Evolutionary conservation across 2,329 filamentous ascomycete genomes (phyloP), one percentile per base, ranked within the genome.

Genomic region (Chaetothyriales sp.): DNA sequence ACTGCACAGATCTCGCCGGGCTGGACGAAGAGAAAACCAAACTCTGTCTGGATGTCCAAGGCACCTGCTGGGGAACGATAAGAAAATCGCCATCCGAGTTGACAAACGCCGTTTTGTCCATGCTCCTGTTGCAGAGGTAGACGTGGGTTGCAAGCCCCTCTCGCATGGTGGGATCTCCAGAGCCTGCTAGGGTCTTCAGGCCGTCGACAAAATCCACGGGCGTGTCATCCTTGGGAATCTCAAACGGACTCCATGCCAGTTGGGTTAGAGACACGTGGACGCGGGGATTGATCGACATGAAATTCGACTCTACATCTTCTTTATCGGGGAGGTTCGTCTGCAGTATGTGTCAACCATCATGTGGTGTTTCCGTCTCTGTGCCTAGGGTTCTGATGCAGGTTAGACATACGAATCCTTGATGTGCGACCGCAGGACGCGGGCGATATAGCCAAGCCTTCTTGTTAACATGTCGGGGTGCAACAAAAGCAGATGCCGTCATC

Each of bases 1-100:
- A 85, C 78, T 13, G 85, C 75, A 48, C 73, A 75, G 19, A 85
- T 77, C 62, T 85, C 82, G 13, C 80, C 80, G 0, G 81, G 81
- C 2, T 80, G 77, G 4, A 84, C 78, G 49, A 80, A 74, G 0
- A 85, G 62, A 22, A 72, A 73, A 5, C 82, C 82, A n/a, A 84
- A 74, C 61, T 85, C 82, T 1, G 82, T 85, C 60, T 82, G 80
- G 45, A 85, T 80, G 57, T 85, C 77, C 1, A 85, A 69, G 0
- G 74, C 70, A 8, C 82, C 82, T 81, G 75, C 54, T 85, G 81
- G 0, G 77, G 79, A 2, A 85, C 72, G 44, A 85, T 80, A 48
- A 85, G 68, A 56, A 83, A 74, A 62, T 85, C 81, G 15, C 82
- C 82, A 54, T 85, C 82, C 1, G 78, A 77, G 46, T 73, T 77